Conservation (phyloP, 768 basidiomycete species). For the Amanita brunnescens region DNA sequence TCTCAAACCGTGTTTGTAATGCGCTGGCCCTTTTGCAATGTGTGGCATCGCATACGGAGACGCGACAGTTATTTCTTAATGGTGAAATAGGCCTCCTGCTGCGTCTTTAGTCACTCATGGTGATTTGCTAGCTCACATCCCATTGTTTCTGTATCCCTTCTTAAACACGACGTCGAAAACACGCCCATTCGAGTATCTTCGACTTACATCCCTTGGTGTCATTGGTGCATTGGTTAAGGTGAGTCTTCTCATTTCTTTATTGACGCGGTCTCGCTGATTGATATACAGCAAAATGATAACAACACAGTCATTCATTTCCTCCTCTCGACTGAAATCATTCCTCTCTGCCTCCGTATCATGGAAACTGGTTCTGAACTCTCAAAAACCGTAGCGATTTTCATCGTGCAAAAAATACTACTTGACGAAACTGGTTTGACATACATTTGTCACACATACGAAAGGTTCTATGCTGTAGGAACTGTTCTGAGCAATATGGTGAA, state of each 20-base stretch:
- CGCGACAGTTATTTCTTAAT: constrained; percentile 88
- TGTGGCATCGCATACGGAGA: constrained; percentile 96
- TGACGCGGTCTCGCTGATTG: not conserved
- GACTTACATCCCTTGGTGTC: constrained; percentile 98
- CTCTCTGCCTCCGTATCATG: constrained; percentile 98
- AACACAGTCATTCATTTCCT: constrained; percentile 98
- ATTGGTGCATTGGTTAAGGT: constrained; percentile 99
- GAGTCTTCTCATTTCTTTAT: constrained; percentile 12
- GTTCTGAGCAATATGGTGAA: constrained; percentile 99
- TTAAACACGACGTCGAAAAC: constrained; percentile 99
- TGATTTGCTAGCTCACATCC: constrained; percentile 81
- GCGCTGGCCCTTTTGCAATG: constrained; percentile 96
- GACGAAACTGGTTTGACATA: constrained; percentile 98
- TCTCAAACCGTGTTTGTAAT: constrained; percentile 98
- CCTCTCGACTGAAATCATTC: constrained; percentile 98
- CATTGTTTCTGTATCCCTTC: constrained; percentile 97
- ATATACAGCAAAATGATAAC: constrained; percentile 91
- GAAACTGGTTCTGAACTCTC: constrained; percentile 98
- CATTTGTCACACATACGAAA: constrained; percentile 99
- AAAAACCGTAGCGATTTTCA: constrained; percentile 99
- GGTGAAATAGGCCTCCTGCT: constrained; percentile 38
- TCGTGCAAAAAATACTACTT: constrained; percentile 95
- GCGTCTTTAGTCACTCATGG: constrained; percentile 34
- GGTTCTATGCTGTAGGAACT: constrained; percentile 98
- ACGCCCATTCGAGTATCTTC: constrained; percentile 97